A percentile compares a stretch with the other conserved stretches of the same genome.
Evolutionary conservation across 1,284 basidiomycete genomes (phyloP).

Genomic region (Boletellus dicymbophilus): DNA sequence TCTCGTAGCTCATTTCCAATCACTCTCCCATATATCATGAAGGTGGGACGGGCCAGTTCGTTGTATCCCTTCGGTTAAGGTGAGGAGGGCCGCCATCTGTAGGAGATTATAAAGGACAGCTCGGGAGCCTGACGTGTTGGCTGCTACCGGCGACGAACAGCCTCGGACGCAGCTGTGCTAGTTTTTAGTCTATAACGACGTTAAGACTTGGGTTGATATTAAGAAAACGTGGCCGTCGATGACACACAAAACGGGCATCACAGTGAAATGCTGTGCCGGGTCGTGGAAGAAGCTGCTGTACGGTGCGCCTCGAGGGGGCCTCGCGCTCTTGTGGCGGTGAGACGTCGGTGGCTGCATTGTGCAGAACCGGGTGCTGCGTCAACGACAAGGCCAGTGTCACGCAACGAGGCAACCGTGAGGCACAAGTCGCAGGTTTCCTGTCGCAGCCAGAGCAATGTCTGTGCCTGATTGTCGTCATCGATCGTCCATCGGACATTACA

Average conservation of each 20-base stretch:
- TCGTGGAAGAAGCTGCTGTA: slow-evolving; percentile 9
- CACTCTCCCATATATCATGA: slow-evolving; percentile 33
- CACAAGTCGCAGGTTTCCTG: slow-evolving; percentile 4
- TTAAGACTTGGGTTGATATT: slow-evolving; percentile 18
- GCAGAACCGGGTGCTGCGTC: slow-evolving; percentile 13
- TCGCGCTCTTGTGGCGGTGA: slow-evolving; percentile 25
- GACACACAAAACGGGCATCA: slow-evolving; percentile 18
- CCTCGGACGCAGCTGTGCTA: slow-evolving; percentile 20
- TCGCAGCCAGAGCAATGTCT: background rate
- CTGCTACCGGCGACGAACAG: slow-evolving; percentile 28
- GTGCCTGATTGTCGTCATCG: background rate
- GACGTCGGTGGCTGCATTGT: slow-evolving; percentile 11
- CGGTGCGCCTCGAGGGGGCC: slow-evolving; percentile 30
- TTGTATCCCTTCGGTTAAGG: slow-evolving; percentile 17
- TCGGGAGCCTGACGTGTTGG: slow-evolving; percentile 24
- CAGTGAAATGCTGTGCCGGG: slow-evolving; percentile 20
- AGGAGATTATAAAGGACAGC: slow-evolving; percentile 29
- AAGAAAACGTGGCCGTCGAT: slow-evolving; percentile 29
- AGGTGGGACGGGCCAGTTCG: slow-evolving; percentile 11
- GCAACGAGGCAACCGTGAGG: slow-evolving; percentile 23
- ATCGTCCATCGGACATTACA: too few relatives aligned
- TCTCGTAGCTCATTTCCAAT: slow-evolving; percentile 34
- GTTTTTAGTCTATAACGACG: slow-evolving; percentile 14
- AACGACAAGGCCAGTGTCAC: slow-evolving; percentile 1
- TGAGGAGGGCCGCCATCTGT: slow-evolving; percentile 18